phyloP scores from a whole-genome alignment of 305 asterid species.

The Solanum aculeatissimum region DNA sequence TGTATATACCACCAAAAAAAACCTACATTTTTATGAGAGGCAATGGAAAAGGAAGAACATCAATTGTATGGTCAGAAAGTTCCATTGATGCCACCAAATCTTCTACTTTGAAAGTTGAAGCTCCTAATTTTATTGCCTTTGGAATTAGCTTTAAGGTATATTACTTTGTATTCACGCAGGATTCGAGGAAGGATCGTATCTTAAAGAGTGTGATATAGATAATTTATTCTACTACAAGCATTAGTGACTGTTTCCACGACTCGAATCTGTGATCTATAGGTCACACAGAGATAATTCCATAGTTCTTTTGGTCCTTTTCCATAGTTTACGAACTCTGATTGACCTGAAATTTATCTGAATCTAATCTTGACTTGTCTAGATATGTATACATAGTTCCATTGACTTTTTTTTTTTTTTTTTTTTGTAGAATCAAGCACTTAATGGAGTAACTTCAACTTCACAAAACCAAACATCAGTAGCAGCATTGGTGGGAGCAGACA shows the following conservation, averaged over 20 bases:
- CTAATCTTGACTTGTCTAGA: neutral
- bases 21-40: conserved; percentile 75
- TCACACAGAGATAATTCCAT: neutral
- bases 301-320: neutral
- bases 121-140: conserved; percentile 57
- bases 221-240: neutral
- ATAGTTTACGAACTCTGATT: neutral
- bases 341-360: neutral
- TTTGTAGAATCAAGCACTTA: conserved; percentile 46
- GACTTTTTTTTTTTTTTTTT: neutral
- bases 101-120: conserved; percentile 57
- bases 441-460: conserved; percentile 11
- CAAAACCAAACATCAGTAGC: conserved; percentile 57
- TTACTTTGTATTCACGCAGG: neutral
- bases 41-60: conserved; percentile 50
- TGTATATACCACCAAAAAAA: conserved; percentile 41
- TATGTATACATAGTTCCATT: neutral
- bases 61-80: conserved; percentile 45
- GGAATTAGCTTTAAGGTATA: conserved; percentile 71
- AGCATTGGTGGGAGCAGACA: conserved; percentile 55
- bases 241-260: neutral
- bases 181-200: neutral
- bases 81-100: conserved; percentile 33
- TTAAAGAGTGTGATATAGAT: neutral
- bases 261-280: neutral